A percentile compares a stretch with the other conserved stretches of the same genome.
Conservation (phyloP, 371 early-diverging fungal species). For the Rhizomucor pusillus region DNA sequence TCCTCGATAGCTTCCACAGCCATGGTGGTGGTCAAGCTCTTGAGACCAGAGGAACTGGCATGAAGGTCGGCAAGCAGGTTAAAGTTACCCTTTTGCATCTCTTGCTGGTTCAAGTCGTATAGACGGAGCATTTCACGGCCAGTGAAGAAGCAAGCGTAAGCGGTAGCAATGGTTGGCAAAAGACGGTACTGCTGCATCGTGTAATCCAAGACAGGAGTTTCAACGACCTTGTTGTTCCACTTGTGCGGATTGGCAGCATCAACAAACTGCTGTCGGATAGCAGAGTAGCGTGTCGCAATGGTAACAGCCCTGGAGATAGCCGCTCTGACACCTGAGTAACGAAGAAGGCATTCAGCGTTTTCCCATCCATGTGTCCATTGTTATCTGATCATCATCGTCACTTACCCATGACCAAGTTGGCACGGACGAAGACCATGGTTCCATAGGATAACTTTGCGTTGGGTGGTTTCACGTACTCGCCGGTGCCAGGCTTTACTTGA, state of each 20-base stretch:
- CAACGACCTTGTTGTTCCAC: conserved; percentile 40
- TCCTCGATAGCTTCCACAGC: conserved; percentile 81
- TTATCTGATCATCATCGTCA: no score
- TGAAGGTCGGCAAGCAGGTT: conserved; percentile 76
- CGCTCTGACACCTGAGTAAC: conserved; percentile 23
- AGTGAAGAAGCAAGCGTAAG: conserved; percentile 73
- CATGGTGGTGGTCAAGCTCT: conserved; percentile 75
- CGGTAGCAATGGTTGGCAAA: conserved; percentile 67
- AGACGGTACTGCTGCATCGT: conserved; percentile 76
- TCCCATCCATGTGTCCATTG: no score
- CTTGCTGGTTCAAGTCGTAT: conserved; percentile 58
- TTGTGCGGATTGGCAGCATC: conserved; percentile 47
- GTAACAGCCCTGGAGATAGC: conserved; percentile 58
- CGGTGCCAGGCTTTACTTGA: conserved; percentile 62
- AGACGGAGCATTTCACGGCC: conserved; percentile 61
- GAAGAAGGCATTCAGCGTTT: no score
- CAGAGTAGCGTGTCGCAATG: conserved; percentile 47
- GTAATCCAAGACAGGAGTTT: conserved; percentile 77
- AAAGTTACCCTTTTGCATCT: conserved; percentile 55
- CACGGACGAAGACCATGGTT: conserved; percentile 74
- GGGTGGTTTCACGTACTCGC: conserved; percentile 66
- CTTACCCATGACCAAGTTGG: conserved; percentile 59
- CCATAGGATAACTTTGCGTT: conserved; percentile 75
- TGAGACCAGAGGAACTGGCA: conserved; percentile 82
- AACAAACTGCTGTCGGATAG: conserved; percentile 50